Percentiles rank a stretch among this genome's conserved stretches.
These are phyloP conservation scores for Sordariomycetes sp. DNA, from an alignment of 2,329 filamentous ascomycete species.

Conservation along the genomic window DNA sequence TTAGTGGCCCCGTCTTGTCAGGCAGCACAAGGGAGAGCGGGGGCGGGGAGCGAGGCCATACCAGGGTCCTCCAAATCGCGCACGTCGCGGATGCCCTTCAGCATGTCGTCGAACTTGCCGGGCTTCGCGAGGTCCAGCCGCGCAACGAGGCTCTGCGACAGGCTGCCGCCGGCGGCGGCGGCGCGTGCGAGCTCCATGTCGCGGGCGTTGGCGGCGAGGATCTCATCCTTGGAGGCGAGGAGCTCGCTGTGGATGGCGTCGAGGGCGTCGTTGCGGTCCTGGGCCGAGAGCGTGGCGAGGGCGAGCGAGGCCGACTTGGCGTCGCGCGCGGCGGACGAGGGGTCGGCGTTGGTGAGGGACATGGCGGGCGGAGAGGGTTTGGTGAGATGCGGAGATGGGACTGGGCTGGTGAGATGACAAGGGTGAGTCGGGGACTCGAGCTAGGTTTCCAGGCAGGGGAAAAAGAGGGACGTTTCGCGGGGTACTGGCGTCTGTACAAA, in stretches of 20 bases:
- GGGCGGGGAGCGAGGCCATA: constrained; percentile 24
- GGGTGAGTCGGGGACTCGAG: not conserved
- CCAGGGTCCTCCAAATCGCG: constrained; percentile 72
- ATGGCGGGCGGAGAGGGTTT: constrained; percentile 28
- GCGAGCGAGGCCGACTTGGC: constrained; percentile 73
- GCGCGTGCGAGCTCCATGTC: constrained; percentile 65
- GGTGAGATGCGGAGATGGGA: not conserved
- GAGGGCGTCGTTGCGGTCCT: constrained; percentile 72
- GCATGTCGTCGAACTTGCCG: constrained; percentile 96
- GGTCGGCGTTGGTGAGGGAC: constrained; percentile 81
- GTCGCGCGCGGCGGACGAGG: constrained; percentile 60
- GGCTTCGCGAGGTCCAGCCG: constrained; percentile 73
- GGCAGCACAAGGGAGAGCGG: not conserved
- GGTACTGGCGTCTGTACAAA: not conserved
- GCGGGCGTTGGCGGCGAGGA: constrained; percentile 74
- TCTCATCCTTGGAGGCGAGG: constrained; percentile 51
- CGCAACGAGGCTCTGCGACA: constrained; percentile 76
- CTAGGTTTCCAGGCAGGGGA: not conserved
- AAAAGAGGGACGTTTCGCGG: not conserved
- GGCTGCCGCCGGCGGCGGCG: constrained; percentile 59
- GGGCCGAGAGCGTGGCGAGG: constrained; percentile 64
- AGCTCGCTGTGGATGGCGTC: constrained; percentile 74
- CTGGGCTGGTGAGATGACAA: not conserved
- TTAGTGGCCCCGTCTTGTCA: not conserved
- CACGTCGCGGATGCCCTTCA: constrained; percentile 87